Evolutionary conservation across 768 basidiomycete genomes (phyloP), one percentile per base, ranked within the genome.

Genomic region (Auriscalpium orientale): DNA sequence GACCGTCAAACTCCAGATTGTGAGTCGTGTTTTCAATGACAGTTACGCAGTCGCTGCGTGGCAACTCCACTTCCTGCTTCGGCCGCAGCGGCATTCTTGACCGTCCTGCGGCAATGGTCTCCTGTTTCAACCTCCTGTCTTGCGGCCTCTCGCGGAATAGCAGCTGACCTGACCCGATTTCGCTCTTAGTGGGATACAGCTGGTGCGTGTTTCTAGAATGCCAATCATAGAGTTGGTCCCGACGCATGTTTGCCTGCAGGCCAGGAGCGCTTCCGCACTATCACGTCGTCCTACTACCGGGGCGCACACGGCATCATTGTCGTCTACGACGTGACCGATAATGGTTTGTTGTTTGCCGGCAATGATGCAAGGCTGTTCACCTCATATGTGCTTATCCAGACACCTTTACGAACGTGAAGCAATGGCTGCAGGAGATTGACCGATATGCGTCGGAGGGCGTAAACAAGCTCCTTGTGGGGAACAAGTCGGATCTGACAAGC

Each of bases 231-330:
- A 28, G 2, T 28, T 7, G 28, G 28, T 28, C 28, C 28, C 7
- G 47, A 35, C 36, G 43, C 40, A 18, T 20, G 51, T n/a, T 38
- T 51, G 35, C 60, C 45, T 54, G 60, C 58, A 91, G 90, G 97
- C 40, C 97, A 99, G 72, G 97, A 99, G 72, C 85, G 95, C 34
- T 98, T 98, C 87, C 84, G 97, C 59, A 98, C 97, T 13, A 99
- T 99, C 71, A 98, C 97, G 8, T 93, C 95, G 3, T 92, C 95
- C n/a, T 99, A 99, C 79, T 99, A 99, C 77, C 84, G 97, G 57
- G 97, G 97, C 44, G 97, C 97, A 49, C 93, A 95, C 69, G 97
- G 97, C 60, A 98, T 98, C 69, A 89, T 98, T 66, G 89, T 98
- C 50, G 95, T 98, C n/a, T 98, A 98, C 76, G 91, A 93, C 70